Percentiles rank a stretch among this genome's conserved stretches.
These are phyloP conservation scores for Pterocarpus santalinus DNA, from an alignment of 306 rosid genomes.

Conservation along the genomic window DNA sequence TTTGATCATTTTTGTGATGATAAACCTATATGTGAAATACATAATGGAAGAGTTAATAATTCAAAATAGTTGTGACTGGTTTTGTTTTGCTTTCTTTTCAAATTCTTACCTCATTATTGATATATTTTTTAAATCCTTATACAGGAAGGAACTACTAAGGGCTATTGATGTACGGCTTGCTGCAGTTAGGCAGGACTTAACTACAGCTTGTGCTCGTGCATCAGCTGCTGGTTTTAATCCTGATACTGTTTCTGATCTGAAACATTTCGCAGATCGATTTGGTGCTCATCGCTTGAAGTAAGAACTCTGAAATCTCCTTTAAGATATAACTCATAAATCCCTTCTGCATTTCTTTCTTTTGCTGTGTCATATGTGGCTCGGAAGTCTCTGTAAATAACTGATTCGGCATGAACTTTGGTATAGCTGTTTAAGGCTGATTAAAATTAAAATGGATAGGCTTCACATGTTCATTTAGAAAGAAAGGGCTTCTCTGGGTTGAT, in stretches of 20 bases:
- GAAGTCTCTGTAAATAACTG: background rate
- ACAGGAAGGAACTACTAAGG: slow-evolving; percentile 91
- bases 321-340: background rate
- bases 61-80: background rate
- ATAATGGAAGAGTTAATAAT: background rate
- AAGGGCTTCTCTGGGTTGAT: background rate
- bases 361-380: background rate
- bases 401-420: background rate
- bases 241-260: slow-evolving; percentile 72
- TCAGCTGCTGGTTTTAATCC: slow-evolving; percentile 88
- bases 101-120: background rate
- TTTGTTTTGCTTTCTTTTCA: background rate
- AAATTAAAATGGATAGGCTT: background rate
- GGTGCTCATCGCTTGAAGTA: slow-evolving; percentile 83
- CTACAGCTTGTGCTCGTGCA: slow-evolving; percentile 81
- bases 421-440: background rate
- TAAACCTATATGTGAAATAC: slow-evolving; percentile 3
- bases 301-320: slow-evolving; percentile 52
- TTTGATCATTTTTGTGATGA: slow-evolving; percentile 2
- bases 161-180: slow-evolving; percentile 90
- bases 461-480: background rate
- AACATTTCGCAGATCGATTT: slow-evolving; percentile 79
- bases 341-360: background rate
- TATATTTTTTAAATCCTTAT: background rate
- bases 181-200: slow-evolving; percentile 87